Evolutionary conservation across 2,329 filamentous ascomycete genomes (phyloP).

Genomic region (Pyrenophora graminea): DNA sequence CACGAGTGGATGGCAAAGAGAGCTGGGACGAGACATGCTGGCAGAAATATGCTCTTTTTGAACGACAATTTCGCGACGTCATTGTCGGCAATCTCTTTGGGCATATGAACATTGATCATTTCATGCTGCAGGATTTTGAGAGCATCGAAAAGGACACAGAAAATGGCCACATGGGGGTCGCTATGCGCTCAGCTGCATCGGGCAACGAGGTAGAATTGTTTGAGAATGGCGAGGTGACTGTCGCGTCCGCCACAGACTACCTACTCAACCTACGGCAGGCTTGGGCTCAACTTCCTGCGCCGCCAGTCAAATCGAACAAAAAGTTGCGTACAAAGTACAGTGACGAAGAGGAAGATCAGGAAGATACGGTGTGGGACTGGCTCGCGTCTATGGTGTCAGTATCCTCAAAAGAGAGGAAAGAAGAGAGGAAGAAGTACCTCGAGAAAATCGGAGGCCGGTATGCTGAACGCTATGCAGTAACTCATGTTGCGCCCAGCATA

Average conservation of each 20-base stretch:
- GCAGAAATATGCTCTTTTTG: conserved; percentile 95
- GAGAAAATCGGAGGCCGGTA: conserved; percentile 76
- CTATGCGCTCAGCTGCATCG: conserved; percentile 19
- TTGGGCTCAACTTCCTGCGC: conserved; percentile 75
- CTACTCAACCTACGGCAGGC: conserved; percentile 73
- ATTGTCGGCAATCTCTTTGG: conserved; percentile 79
- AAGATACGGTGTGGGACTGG: conserved; percentile 29
- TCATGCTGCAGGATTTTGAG: conserved; percentile 84
- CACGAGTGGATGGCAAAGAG: conserved; percentile 79
- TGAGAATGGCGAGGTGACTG: conserved; percentile 59
- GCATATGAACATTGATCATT: conserved; percentile 99
- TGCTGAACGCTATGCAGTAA: conserved; percentile 82
- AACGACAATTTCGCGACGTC: conserved; percentile 88
- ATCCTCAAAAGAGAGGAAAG: conserved; percentile 30
- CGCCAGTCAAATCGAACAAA: conserved; percentile 26
- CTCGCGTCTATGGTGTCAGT: conserved; percentile 16
- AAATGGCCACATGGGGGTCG: conserved; percentile 47
- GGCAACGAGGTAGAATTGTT: conserved; percentile 36
- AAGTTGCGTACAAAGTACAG: conserved; percentile 17
- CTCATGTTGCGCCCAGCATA: conserved; percentile 81
- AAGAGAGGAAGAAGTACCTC: conserved; percentile 61
- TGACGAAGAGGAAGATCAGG: conserved; percentile 19
- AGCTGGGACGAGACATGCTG: conserved; percentile 97
- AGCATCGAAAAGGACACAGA: conserved; percentile 67
- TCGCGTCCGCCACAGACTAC: conserved; percentile 75